Base-by-base conservation (phyloP, 768 basidiomycete genomes). In the Filobasidium floriforme region DNA sequence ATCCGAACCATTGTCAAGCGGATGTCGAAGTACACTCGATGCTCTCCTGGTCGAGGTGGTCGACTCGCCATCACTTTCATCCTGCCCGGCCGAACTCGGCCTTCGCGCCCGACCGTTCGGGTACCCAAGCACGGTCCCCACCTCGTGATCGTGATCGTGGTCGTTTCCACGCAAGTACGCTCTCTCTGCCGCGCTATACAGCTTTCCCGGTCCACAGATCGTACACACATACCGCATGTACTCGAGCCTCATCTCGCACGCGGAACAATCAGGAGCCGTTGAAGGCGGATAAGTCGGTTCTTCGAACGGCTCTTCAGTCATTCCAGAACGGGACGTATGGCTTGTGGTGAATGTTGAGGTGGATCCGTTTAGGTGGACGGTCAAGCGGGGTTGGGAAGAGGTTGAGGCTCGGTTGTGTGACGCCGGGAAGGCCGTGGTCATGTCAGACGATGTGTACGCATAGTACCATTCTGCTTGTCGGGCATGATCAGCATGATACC, bases 201-300 rank as follows among this genome's bases (percentile, higher is more conserved):
- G 54, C 26, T 22, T 14, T 63, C 75, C 72, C 62, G 89, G 88
- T 10, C 90, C 91, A 72, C 92, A 94, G 26, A 86, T 88, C 4
- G 87, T 83, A 73, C 93, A 97, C 15, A 93, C 87, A 76, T 97
- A 96, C 55, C 90, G 86, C 75, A 94, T 85, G n/a, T 85, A 83
- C 61, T 90, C 88, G 22, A 97, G 80, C 7, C 86, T 73, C 0
- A 82, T 77, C 15, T 88, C 88, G 71, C 93, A 97, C 55, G 85
- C 84, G 0, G 90, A 92, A 77, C 93, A 97, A 59, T 85, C 84
- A 0, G 91, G 77, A 14, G 77, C 76, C 0, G 78, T 52, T 12
- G 72, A 63, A 44, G 83, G 84, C 15, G 86, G 80, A 0, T 85
- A 80, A 65, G 88, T 85, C 0, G 72, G 73, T 54, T 77, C 76